Evolutionary conservation across 1,284 basidiomycete genomes (phyloP), one percentile per base, ranked within the genome.

Genomic region (Cryptococcus neoformans): DNA sequence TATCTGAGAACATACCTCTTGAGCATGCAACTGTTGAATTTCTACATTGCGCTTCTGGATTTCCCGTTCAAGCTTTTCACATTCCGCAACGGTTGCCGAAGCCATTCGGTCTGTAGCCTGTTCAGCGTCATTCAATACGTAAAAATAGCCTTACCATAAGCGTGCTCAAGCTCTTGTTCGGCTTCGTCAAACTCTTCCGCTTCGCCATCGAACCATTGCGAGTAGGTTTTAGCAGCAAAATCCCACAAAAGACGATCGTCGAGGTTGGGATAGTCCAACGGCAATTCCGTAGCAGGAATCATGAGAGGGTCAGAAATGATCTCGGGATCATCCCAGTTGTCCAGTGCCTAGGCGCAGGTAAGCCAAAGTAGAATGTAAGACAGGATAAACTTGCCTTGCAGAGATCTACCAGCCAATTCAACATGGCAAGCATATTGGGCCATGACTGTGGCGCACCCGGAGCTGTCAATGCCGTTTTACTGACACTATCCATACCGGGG

Each of bases 361-460:
- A 57, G 56, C 45, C 28, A 49, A 48, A 9, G 28, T 28, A 28
- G 28, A 28, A 28, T 28, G 28, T 28, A n/a, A 8, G 34, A 11
- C n/a, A 49, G 36, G 35, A 41, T 42, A 9, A 39, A 62, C 68
- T 55, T 54, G 90, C 90, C 79, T 85, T 87, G 67, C 86, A 74
- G 3, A 90, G 75, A 64, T 91, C 88, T 1, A 88, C 87, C 12
- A 95, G 78, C 92, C 92, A 95, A 73, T 91, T 87, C 48, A 95
- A 71, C 69, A 90, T 87, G 17, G 88, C 91, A 14, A 93, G 78
- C 14, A 93, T 73, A 12, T 83, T 79, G 0, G 89, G 89, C 92
- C 91, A 94, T 14, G 87, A 85, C 73, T 89, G 87, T 79, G 87
- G 86, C 57, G 86, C 87, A 0, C 89, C 90, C 0, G 90, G 88